Evolutionary conservation across 1,139 yeast species (phyloP), one percentile per base, ranked within the genome.

Genomic region (Hyphopichia buzzinii): DNA sequence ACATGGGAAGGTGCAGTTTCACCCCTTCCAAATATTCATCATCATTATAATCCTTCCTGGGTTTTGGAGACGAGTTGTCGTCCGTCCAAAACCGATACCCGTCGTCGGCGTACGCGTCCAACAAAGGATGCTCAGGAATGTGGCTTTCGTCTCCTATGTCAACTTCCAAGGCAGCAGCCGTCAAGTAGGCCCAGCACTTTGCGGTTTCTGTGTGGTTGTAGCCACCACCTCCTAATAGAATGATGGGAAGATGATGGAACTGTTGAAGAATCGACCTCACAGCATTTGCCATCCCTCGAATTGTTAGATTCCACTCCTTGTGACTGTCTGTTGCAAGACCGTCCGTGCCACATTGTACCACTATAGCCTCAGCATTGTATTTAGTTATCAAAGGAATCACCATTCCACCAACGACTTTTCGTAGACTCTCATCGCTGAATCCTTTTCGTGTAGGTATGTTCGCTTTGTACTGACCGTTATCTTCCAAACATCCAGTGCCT

Each of bases 161-260:
- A 21, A 41, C 30, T 31, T 50, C 53, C 6, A 57, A 39, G 2
- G 71, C 47, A 2, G 54, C 49, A 42, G 63, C 72, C 0, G 88
- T 80, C 8, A 81, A 46, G 49, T 69, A 74, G 0, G 86, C 64
- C 79, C 86, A 81, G 43, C 81, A 77, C 39, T 85, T 71, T 0
- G 90, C 81, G 17, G 79, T 71, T 42, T 83, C 83, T 1, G 69
- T 54, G 40, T 73, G 77, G 44, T 82, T 78, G 50, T 84, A 84
- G 0, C 95, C 94, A 1, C 94, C 94, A 1, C 95, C 94, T 1
- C 94, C 92, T 1, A 84, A 62, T 6, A 84, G 43, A 36, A 84
- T 48, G 0, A 57, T 44, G 40, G 79, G 59, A 46, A 69, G 31
- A 21, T 44, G 11, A 30, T 48, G 50, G 47, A 65, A 35, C 3